Conservation (phyloP, 2,329 filamentous ascomycete genomes). For the Anthostomella pinea region DNA sequence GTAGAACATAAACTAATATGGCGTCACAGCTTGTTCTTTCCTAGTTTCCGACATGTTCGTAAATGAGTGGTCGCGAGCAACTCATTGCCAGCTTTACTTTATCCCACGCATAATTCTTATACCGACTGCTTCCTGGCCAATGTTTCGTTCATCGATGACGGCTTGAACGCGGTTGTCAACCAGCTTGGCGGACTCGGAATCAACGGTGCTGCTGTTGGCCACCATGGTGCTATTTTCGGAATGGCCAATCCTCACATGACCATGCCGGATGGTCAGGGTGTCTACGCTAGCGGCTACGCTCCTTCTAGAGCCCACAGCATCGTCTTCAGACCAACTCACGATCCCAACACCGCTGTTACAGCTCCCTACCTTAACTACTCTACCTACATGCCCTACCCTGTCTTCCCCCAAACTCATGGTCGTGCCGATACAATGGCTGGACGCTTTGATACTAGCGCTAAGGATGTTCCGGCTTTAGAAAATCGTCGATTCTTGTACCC, state of each 20-base stretch:
- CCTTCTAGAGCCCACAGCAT: constrained; percentile 21
- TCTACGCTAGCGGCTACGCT: constrained; percentile 23
- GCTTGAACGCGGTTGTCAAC: constrained; percentile 27
- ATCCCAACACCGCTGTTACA: constrained; percentile 29
- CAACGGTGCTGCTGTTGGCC: constrained; percentile 24
- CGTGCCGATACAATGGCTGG: constrained; percentile 43
- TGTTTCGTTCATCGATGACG: too few species aligned
- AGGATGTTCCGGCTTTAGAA: constrained; percentile 60
- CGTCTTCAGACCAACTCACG: constrained; percentile 23
- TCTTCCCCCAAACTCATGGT: constrained; percentile 53
- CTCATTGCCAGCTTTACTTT: too few species aligned
- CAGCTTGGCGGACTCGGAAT: constrained; percentile 35
- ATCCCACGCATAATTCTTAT: too few species aligned
- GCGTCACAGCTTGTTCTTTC: too few species aligned
- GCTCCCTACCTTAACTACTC: constrained; percentile 33
- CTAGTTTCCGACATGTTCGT: too few species aligned
- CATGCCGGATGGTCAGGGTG: constrained; percentile 32
- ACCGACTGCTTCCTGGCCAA: too few species aligned
- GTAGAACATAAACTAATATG: too few species aligned
- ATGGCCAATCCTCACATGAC: constrained; percentile 30
- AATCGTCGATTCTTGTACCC: constrained; percentile 67
- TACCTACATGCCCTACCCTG: constrained; percentile 34
- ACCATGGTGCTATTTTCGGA: constrained; percentile 26
- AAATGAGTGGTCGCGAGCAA: constrained; percentile 42
- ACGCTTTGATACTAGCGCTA: constrained; percentile 45